Evolutionary conservation across 331 rosid genomes (phyloP), one percentile per base, ranked within the genome.

Genomic region (Spiraea crenata): DNA sequence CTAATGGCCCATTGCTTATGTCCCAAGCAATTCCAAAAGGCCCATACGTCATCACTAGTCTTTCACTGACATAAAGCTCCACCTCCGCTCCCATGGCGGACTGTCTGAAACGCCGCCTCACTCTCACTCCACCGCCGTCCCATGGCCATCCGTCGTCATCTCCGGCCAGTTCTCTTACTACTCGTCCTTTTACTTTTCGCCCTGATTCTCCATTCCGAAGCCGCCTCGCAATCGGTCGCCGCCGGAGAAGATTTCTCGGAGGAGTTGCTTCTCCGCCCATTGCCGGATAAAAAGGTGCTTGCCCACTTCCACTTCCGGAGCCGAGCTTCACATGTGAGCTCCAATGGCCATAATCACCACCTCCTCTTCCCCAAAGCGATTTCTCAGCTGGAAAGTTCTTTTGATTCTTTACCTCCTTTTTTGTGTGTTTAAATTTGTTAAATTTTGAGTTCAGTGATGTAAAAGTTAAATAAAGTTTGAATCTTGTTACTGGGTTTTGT

Each of bases 351-450:
- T 79, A 95, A 88, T 70, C 97, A 93, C 77, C 97, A 84, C 78
- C 97, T 85, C 37, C 84, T 93, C 59, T 93, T 91, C 76, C 91
- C 96, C 45, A 93, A 93, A 86, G 88, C 95, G 40, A 76, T 93
- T 31, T 83, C 96, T 76, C 96, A 93, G 69, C 82, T 84, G 92
- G 97, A 91, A 57, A 48, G 31, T 25, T 2, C 31, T 25, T 25
- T 25, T 25, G 31, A 12, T 52, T 41, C 49, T 69, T 67, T 63
- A 39, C 50, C 48, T 19, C 51, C 57, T 25, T 31, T 74, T 44
- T 1, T 72, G 37, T 35, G 4, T 16, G 16, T 54, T 8, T 8
- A 46, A 70, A 54, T 69, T 38, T 77, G 19, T 39, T 58, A 59
- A 19, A 5, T 25, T 67, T 35, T 48, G 72, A n/a, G 17, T 16